Percentiles rank a stretch among this genome's conserved stretches.
phyloP scores from a whole-genome alignment of 257 asterid species.

The Nicotiana tomentosiformis region DNA sequence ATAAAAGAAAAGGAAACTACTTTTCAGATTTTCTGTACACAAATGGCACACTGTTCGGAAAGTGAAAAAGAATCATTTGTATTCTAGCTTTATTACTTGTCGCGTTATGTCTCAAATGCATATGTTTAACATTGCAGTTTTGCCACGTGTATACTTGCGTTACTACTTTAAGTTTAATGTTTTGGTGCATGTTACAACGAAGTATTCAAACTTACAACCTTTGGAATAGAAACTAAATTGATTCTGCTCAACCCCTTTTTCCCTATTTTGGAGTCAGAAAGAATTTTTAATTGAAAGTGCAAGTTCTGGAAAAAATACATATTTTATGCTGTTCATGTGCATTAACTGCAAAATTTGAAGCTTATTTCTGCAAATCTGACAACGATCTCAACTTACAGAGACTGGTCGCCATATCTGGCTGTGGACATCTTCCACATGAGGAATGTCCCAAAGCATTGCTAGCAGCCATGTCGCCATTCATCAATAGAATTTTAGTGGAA shows the following conservation, averaged over 20 bases:
- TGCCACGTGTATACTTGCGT: background rate
- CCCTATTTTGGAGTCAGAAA: background rate
- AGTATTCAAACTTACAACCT: background rate
- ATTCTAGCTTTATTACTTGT: background rate
- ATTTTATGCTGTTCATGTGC: background rate
- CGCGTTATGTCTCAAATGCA: background rate
- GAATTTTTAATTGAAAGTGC: background rate
- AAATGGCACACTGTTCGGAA: background rate
- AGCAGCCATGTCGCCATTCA: slow-evolving; percentile 81
- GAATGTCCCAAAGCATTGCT: slow-evolving; percentile 96
- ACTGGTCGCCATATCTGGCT: slow-evolving; percentile 85
- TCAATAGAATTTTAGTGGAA: slow-evolving; percentile 46
- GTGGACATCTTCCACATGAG: slow-evolving; percentile 99
- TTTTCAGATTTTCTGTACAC: background rate
- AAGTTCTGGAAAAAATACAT: background rate
- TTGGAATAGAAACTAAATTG: background rate
- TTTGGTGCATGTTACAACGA: background rate
- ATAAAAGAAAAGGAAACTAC: background rate
- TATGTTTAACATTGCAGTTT: background rate
- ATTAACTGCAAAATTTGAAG: background rate
- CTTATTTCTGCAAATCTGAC: background rate
- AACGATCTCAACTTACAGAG: slow-evolving; percentile 47
- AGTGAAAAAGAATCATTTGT: background rate
- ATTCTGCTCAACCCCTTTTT: background rate
- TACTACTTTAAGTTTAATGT: background rate